These are phyloP conservation scores for Cicer judaicum DNA, from an alignment of 306 rosid genomes.

Conservation along the genomic window DNA sequence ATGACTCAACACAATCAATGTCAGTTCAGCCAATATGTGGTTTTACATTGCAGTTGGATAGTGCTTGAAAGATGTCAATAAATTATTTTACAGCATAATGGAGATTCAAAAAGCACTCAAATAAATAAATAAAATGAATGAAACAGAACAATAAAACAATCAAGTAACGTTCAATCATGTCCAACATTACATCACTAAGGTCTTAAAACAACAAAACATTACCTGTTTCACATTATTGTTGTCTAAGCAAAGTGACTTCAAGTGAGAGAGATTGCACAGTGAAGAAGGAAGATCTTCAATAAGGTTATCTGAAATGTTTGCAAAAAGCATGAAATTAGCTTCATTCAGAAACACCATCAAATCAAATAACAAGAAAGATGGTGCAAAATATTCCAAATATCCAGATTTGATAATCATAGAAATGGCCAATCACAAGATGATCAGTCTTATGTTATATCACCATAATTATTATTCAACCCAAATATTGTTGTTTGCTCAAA, in stretches of 20 bases:
- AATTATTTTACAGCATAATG: background rate
- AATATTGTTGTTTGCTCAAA: slow-evolving; percentile 33
- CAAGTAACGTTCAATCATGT: slow-evolving; percentile 18
- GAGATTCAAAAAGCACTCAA: slow-evolving; percentile 6
- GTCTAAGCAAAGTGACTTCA: slow-evolving; percentile 84
- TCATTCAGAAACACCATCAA: slow-evolving; percentile 40
- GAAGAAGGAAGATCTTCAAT: slow-evolving; percentile 85
- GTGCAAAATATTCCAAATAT: slow-evolving; percentile 16
- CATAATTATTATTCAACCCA: slow-evolving; percentile 26
- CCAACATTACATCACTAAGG: slow-evolving; percentile 28
- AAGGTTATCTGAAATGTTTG: slow-evolving; percentile 71
- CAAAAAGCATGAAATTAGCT: slow-evolving; percentile 32
- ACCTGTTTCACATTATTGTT: slow-evolving; percentile 90
- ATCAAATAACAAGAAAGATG: slow-evolving; percentile 19
- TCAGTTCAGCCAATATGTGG: background rate
- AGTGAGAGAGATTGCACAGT: slow-evolving; percentile 78
- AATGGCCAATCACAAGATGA: slow-evolving; percentile 31
- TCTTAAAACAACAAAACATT: slow-evolving; percentile 33
- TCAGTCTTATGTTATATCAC: slow-evolving; percentile 14
- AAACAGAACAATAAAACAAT: slow-evolving; percentile 15
- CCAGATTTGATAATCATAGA: slow-evolving; percentile 34
- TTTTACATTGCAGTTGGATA: slow-evolving; percentile 28
- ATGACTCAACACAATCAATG: background rate
- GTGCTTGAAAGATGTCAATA: background rate
- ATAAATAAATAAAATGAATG: background rate